Evolutionary conservation across 768 basidiomycete species (phyloP).

Genomic region (Trametes gibbosa): DNA sequence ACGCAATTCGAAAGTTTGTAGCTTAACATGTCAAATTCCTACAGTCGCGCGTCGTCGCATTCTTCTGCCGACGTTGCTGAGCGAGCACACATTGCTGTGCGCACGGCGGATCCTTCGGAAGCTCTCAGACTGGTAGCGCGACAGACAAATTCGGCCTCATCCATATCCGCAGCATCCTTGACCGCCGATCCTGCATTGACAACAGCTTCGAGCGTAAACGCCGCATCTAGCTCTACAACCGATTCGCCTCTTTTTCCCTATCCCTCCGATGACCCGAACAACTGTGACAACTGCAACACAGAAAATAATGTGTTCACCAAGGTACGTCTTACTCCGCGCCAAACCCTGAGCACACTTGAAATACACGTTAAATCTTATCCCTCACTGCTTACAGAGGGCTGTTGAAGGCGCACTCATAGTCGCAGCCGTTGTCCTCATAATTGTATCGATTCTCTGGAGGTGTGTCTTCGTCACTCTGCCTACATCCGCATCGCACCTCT

Average conservation of each 20-base stretch:
- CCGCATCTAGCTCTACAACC: conserved; percentile 1
- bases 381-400: background rate
- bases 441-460: conserved; percentile 9
- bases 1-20: background rate
- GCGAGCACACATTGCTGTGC: background rate
- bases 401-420: conserved; percentile 17
- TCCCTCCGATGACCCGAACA: background rate
- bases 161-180: background rate
- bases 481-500: background rate
- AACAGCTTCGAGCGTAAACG: background rate
- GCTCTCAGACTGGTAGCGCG: background rate
- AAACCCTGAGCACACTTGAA: no score
- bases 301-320: conserved; percentile 1
- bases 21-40: background rate
- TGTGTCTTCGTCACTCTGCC: background rate
- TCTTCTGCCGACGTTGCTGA: background rate
- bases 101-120: background rate
- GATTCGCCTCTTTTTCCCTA: conserved; percentile 11
- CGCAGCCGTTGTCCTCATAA: conserved; percentile 1
- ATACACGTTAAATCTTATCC: no score
- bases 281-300: background rate
- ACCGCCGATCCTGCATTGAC: background rate
- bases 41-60: background rate
- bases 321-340: background rate
- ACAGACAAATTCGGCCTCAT: background rate